Conservation (phyloP, 2,329 filamentous ascomycete genomes). For the Chaetomiaceae sp. region DNA sequence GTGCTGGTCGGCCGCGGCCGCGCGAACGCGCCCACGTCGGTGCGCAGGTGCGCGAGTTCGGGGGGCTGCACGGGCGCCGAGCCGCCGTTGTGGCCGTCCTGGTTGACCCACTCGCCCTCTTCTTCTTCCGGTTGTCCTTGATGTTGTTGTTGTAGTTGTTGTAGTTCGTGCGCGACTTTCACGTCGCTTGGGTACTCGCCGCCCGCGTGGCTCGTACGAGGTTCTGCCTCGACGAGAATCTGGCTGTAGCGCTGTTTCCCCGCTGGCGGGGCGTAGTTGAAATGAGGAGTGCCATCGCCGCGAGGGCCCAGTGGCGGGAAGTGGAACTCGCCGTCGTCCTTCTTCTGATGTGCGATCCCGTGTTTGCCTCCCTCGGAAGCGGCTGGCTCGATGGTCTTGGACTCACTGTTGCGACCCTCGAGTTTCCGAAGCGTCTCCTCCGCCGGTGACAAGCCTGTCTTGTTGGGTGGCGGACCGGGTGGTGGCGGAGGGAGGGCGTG, state of each 20-base stretch:
- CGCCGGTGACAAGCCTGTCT: constrained; percentile 24
- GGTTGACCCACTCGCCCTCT: neutral
- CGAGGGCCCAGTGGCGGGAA: constrained; percentile 49
- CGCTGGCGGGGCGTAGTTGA: constrained; percentile 49
- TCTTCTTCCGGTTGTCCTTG: neutral
- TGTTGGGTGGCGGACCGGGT: constrained; percentile 24
- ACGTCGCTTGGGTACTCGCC: constrained; percentile 7
- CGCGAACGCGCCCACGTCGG: constrained; percentile 31
- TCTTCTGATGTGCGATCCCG: constrained; percentile 28
- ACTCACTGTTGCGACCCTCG: constrained; percentile 43
- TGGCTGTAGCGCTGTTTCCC: constrained; percentile 31
- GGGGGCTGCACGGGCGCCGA: constrained; percentile 35
- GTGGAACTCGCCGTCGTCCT: constrained; percentile 44
- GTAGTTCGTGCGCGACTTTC: too few relatives aligned
- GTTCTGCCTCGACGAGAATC: constrained; percentile 21
- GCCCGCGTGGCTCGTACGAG: constrained; percentile 19
- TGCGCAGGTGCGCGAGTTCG: constrained; percentile 53
- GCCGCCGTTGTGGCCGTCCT: constrained; percentile 10
- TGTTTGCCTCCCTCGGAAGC: constrained; percentile 27
- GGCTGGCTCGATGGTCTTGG: constrained; percentile 26
- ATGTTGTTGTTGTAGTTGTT: constrained; percentile 8
- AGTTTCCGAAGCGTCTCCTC: constrained; percentile 45
- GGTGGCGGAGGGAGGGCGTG: constrained; percentile 37
- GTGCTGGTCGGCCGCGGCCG: constrained; percentile 46
- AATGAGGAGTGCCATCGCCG: constrained; percentile 44